Evolutionary conservation across 768 basidiomycete genomes (phyloP).

Genomic region (Mycena latifolia): DNA sequence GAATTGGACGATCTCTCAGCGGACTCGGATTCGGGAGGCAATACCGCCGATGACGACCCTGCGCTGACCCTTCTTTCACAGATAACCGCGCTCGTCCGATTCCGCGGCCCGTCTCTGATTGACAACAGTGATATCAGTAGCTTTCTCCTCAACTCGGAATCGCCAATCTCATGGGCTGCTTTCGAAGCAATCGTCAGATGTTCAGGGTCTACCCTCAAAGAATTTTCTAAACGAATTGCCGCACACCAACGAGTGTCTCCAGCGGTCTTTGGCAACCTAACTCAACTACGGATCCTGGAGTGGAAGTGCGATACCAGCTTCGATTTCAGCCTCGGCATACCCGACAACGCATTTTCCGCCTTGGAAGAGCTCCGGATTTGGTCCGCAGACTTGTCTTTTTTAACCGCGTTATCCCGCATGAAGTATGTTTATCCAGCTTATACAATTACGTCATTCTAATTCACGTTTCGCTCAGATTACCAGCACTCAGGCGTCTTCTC

Average conservation of each 20-base stretch:
- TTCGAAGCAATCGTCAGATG: background rate
- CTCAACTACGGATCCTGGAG: too few species aligned
- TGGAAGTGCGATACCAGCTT: too few species aligned
- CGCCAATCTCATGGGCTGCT: background rate
- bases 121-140: too few species aligned
- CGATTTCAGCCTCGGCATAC: too few species aligned
- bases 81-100: constrained; percentile 5
- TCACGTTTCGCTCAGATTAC: background rate
- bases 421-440: background rate
- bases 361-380: background rate
- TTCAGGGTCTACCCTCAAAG: background rate
- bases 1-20: background rate
- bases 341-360: background rate
- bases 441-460: background rate
- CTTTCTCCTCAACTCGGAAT: background rate
- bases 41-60: background rate
- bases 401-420: constrained; percentile 1
- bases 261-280: too few species aligned
- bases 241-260: background rate
- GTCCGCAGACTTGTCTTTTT: background rate
- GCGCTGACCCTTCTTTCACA: background rate
- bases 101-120: background rate
- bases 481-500: background rate
- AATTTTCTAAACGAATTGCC: background rate
- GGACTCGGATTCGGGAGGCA: background rate